Evolutionary conservation across 768 basidiomycete species (phyloP).

Genomic region (Boletus fagicola): DNA sequence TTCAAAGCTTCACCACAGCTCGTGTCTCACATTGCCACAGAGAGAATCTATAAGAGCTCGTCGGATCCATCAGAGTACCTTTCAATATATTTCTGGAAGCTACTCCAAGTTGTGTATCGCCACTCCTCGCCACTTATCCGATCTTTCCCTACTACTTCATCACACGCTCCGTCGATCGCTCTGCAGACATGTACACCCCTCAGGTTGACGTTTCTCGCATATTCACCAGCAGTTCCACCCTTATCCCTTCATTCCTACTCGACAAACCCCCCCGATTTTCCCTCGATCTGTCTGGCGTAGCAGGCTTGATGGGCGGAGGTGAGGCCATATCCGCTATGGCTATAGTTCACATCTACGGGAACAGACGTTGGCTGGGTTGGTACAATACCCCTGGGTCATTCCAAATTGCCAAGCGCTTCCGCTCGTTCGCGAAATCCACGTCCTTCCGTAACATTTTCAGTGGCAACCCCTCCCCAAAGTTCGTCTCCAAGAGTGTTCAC

Average conservation of each 20-base stretch:
- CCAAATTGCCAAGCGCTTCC: conserved; percentile 23
- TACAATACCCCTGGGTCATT: conserved; percentile 36
- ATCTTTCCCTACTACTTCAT: neutral
- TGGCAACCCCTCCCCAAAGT: neutral
- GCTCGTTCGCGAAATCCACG: conserved; percentile 14
- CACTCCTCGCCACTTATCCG: no score
- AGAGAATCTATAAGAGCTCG: no score
- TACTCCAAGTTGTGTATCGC: no score
- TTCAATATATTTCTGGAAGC: no score
- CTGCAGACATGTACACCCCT: conserved; percentile 4
- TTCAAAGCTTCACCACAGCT: no score
- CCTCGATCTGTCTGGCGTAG: conserved; percentile 24
- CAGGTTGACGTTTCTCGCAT: neutral
- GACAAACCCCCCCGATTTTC: conserved; percentile 10
- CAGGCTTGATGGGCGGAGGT: conserved; percentile 31
- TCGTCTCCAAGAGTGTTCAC: conserved; percentile 14
- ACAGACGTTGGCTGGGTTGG: conserved; percentile 32
- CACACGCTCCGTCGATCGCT: neutral
- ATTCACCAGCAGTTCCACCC: neutral
- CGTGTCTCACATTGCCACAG: no score
- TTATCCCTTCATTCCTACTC: neutral
- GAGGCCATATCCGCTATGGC: conserved; percentile 33
- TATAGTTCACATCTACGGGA: conserved; percentile 27
- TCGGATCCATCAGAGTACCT: no score
- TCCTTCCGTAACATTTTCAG: neutral